Conservation (phyloP, 2,329 filamentous ascomycete genomes). For the Pestalotiopsis sp. region DNA sequence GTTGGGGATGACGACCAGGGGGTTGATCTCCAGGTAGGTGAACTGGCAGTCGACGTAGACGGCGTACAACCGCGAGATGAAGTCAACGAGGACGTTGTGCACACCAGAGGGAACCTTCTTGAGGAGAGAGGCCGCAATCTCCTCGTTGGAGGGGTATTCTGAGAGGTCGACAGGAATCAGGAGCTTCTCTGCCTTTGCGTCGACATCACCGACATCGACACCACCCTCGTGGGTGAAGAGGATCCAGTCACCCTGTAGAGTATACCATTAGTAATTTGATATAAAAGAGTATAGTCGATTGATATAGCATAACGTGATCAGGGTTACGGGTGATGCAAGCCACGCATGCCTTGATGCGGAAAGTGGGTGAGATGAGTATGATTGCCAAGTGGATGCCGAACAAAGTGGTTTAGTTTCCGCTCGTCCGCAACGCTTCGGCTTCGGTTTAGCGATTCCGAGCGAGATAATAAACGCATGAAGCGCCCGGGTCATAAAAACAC, state of each 20-base stretch:
- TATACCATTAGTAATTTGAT: constrained; percentile 15
- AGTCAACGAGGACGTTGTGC: constrained; percentile 98
- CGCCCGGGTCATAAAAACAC: constrained; percentile 18
- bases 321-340: constrained; percentile 6
- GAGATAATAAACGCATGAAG: constrained; percentile 11
- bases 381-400: constrained; percentile 20
- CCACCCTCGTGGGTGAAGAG: constrained; percentile 99
- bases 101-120: constrained; percentile 93
- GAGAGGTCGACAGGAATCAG: constrained; percentile 94
- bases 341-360: constrained; percentile 19
- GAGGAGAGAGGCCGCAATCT: constrained; percentile 82
- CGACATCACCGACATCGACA: constrained; percentile 99
- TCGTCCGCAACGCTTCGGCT: constrained; percentile 36
- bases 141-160: constrained; percentile 93
- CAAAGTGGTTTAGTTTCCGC: constrained; percentile 45
- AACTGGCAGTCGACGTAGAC: constrained; percentile 99
- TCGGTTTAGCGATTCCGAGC: constrained; percentile 12
- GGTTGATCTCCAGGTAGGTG: constrained; percentile 99
- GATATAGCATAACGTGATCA: constrained; percentile 11
- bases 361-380: constrained; percentile 20
- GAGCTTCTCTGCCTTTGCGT: constrained; percentile 98
- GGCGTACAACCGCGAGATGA: constrained; percentile 96
- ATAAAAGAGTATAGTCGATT: neutral
- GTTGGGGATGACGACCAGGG: constrained; percentile 96
- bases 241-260: constrained; percentile 90